A percentile compares a stretch with the other conserved stretches of the same genome.
These are phyloP conservation scores for Candida sojae DNA, from an alignment of 1,139 yeast species.

Conservation along the genomic window DNA sequence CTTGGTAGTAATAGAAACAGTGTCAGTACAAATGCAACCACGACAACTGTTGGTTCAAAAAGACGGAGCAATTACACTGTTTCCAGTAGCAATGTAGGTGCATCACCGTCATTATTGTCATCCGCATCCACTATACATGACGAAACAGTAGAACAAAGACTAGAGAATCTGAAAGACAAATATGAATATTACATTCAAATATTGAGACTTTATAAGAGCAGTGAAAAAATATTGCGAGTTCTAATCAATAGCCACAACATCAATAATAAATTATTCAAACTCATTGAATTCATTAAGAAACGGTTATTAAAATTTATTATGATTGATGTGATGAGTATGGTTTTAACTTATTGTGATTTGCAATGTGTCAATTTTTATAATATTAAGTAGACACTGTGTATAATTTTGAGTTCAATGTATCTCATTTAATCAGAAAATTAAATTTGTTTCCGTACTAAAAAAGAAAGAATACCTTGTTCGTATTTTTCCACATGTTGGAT, in stretches of 20 bases:
- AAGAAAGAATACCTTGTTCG: no score
- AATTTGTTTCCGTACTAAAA: no score
- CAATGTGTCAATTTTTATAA: conserved; percentile 17
- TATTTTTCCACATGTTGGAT: no score
- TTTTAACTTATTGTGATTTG: conserved; percentile 35
- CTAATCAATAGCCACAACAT: conserved; percentile 11
- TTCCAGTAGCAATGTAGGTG: neutral
- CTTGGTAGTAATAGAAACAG: conserved; percentile 25
- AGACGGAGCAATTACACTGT: conserved; percentile 25
- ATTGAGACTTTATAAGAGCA: conserved; percentile 19
- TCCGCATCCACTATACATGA: conserved; percentile 6
- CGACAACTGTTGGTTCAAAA: conserved; percentile 20
- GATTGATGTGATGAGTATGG: conserved; percentile 41
- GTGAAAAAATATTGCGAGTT: conserved; percentile 16
- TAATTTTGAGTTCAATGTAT: no score
- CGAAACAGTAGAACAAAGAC: conserved; percentile 20
- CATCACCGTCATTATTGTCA: conserved; percentile 9
- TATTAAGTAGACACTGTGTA: neutral
- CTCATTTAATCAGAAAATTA: no score
- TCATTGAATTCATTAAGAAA: conserved; percentile 41
- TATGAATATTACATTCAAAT: conserved; percentile 40
- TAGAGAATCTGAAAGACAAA: conserved; percentile 37
- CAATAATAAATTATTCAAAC: conserved; percentile 23
- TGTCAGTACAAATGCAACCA: conserved; percentile 23
- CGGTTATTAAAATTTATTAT: conserved; percentile 39